A percentile compares a stretch with the other conserved stretches of the same genome.
These are phyloP conservation scores for Penicillium freii DNA, from an alignment of 2,329 filamentous ascomycete species.

Conservation along the genomic window DNA sequence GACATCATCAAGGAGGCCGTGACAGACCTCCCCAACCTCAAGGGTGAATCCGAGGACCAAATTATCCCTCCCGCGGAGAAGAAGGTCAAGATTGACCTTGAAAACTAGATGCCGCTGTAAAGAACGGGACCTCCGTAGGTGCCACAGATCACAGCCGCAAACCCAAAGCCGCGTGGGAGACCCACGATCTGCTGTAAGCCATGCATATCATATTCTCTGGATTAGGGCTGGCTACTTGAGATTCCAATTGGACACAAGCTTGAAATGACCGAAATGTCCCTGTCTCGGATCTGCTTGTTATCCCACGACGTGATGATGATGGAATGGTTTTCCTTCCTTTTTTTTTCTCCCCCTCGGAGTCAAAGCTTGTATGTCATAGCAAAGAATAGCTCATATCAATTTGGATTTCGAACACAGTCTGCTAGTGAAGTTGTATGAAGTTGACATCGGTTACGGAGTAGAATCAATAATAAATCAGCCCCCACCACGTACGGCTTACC, in stretches of 20 bases:
- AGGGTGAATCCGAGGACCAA: slow-evolving; percentile 55
- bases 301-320: slow-evolving; percentile 21
- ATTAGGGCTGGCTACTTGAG: neutral
- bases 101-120: slow-evolving; percentile 47
- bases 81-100: slow-evolving; percentile 59
- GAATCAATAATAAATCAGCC: neutral
- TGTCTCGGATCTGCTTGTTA: neutral
- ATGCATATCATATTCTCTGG: neutral
- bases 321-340: slow-evolving; percentile 8
- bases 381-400: neutral
- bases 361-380: slow-evolving; percentile 9
- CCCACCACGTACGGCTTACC: neutral
- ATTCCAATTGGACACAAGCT: neutral
- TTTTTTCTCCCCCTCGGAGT: neutral
- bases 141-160: neutral
- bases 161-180: neutral
- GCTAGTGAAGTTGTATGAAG: neutral
- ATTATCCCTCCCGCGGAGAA: slow-evolving; percentile 61
- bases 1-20: slow-evolving; percentile 78
- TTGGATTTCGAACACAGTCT: neutral
- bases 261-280: neutral
- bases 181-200: neutral
- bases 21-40: slow-evolving; percentile 70
- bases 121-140: neutral
- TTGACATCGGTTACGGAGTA: neutral